Percentiles rank a stretch among this genome's conserved stretches.
Evolutionary conservation across 331 rosid species (phyloP).

Genomic region (Cydonia oblonga): DNA sequence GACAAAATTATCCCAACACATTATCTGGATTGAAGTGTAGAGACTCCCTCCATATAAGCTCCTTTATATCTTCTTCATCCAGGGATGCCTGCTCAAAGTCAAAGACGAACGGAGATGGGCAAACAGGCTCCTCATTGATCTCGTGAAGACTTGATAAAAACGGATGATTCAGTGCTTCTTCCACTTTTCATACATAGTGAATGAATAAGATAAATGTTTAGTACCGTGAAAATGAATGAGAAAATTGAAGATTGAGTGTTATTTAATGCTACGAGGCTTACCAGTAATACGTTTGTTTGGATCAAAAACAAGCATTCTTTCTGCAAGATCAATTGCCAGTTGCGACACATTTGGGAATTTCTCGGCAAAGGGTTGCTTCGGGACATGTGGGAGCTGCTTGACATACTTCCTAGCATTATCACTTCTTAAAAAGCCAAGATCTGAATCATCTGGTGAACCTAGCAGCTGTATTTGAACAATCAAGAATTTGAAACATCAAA

Average conservation of each 20-base stretch:
- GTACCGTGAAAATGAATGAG: conserved; percentile 5
- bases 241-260: background rate
- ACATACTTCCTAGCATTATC: conserved; percentile 88
- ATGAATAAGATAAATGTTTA: background rate
- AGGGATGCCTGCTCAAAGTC: conserved; percentile 69
- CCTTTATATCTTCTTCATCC: conserved; percentile 85
- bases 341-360: conserved; percentile 59
- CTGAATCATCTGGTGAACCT: conserved; percentile 83
- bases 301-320: conserved; percentile 82
- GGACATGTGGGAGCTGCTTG: conserved; percentile 67
- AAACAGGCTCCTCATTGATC: conserved; percentile 90
- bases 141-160: conserved; percentile 79
- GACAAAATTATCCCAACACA: conserved; percentile 21
- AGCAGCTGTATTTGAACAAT: conserved; percentile 40
- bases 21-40: conserved; percentile 41
- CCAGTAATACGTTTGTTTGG: conserved; percentile 87
- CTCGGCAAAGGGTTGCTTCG: conserved; percentile 47
- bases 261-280: conserved; percentile 18
- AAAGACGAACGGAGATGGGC: conserved; percentile 70
- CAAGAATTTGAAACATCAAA: background rate
- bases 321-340: conserved; percentile 77
- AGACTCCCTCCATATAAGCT: conserved; percentile 81
- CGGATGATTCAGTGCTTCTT: conserved; percentile 87
- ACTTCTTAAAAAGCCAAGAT: conserved; percentile 87
- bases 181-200: conserved; percentile 38